These are phyloP conservation scores for Globisporangium sylvaticum DNA, from an alignment of 352 stramenopile genomes.

Conservation along the genomic window DNA sequence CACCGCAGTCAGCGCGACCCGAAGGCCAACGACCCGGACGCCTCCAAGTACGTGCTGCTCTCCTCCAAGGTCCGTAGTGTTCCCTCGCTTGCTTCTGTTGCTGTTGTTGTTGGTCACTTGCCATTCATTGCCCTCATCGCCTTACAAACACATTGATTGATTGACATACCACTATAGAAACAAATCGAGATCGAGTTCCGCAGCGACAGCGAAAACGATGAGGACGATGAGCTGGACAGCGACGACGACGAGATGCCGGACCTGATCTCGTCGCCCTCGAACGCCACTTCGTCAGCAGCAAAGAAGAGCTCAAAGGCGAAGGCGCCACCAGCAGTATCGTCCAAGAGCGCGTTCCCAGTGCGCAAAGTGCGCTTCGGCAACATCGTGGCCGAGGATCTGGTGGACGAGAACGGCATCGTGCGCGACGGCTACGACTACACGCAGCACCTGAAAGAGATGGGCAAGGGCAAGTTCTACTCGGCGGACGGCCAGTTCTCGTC, in stretches of 20 bases:
- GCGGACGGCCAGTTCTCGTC: conserved; percentile 64
- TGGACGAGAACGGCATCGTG: conserved; percentile 86
- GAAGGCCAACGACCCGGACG: conserved; percentile 71
- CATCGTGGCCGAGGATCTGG: conserved; percentile 61
- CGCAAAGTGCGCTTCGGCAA: conserved; percentile 66
- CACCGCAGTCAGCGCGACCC: conserved; percentile 83
- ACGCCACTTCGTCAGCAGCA: not conserved
- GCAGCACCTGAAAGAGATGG: conserved; percentile 91
- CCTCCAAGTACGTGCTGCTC: conserved; percentile 82
- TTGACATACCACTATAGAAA: conserved; percentile 15
- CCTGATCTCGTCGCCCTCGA: conserved; percentile 30
- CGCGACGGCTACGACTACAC: conserved; percentile 93
- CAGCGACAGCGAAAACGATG: conserved; percentile 43
- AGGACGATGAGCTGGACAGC: conserved; percentile 30
- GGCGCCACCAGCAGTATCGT: conserved; percentile 5
- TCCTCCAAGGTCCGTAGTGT: conserved; percentile 38
- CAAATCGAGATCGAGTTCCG: conserved; percentile 64
- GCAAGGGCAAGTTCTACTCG: conserved; percentile 80
- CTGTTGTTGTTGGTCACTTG: not conserved
- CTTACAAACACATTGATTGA: not conserved
- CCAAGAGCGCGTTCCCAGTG: conserved; percentile 35
- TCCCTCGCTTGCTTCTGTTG: not conserved
- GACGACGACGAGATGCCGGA: conserved; percentile 60
- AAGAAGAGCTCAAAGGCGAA: conserved; percentile 22
- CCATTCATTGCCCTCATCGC: not conserved